A percentile compares a stretch with the other conserved stretches of the same genome.
Evolutionary conservation across 2,329 filamentous ascomycete genomes (phyloP).

Genomic region (Coniochaeta sp.): DNA sequence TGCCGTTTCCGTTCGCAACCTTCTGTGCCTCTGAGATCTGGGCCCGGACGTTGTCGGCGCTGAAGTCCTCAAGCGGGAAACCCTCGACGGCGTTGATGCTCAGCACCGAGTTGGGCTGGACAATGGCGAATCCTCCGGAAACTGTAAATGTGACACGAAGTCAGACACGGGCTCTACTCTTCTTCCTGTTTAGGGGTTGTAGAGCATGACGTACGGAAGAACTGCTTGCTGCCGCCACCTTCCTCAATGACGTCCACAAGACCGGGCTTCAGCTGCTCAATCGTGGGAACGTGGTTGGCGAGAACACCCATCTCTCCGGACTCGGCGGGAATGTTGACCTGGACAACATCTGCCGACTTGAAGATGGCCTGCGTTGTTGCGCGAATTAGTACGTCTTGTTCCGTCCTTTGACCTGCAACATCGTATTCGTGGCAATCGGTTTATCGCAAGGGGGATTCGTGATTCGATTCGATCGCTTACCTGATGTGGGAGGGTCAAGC

Average conservation of each 20-base stretch:
- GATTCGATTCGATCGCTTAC: constrained; percentile 49
- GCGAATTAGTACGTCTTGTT: constrained; percentile 39
- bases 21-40: constrained; percentile 96
- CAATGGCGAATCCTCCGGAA: constrained; percentile 92
- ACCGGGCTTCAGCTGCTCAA: constrained; percentile 97
- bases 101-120: constrained; percentile 88
- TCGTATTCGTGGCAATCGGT: not conserved
- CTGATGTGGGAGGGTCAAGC: constrained; percentile 95
- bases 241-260: constrained; percentile 95
- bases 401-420: constrained; percentile 7
- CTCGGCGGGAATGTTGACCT: constrained; percentile 98
- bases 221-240: constrained; percentile 83
- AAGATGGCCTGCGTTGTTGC: constrained; percentile 55
- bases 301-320: constrained; percentile 99
- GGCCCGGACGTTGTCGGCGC: constrained; percentile 76
- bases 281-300: constrained; percentile 96
- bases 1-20: constrained; percentile 82
- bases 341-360: constrained; percentile 66
- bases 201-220: constrained; percentile 74
- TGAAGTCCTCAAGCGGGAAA: constrained; percentile 93
- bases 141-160: constrained; percentile 44
- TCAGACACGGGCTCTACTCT: not conserved
- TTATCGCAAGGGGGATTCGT: not conserved
- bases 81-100: constrained; percentile 99
- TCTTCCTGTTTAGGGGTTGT: not conserved